Conservation (phyloP, 176 grass and related monocot species). For the Ampelocalamus luodianensis region DNA sequence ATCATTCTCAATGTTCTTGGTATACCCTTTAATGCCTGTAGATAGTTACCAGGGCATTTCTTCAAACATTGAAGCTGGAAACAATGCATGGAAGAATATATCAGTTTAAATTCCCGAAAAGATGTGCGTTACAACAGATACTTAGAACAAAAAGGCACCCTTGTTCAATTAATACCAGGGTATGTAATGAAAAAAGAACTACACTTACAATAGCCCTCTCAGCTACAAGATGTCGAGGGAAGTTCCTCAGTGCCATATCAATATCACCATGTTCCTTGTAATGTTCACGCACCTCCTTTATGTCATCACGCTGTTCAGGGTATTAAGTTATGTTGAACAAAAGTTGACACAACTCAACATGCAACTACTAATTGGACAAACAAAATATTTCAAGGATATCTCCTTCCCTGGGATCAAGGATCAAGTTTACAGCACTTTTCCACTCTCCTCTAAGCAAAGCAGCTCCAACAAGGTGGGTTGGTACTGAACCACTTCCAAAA, state of each 20-base stretch:
- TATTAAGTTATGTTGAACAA: conserved; percentile 70
- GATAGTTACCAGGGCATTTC: conserved; percentile 95
- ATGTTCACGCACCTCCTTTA: conserved; percentile 79
- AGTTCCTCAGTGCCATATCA: conserved; percentile 79
- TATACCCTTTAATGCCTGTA: conserved; percentile 93
- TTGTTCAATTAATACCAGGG: conserved; percentile 25
- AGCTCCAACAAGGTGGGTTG: conserved; percentile 89
- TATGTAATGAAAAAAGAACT: conserved; percentile 25
- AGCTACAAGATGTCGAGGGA: conserved; percentile 80
- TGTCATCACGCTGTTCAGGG: conserved; percentile 69
- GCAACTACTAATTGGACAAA: conserved; percentile 36
- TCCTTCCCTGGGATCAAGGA: conserved; percentile 99
- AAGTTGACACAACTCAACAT: conserved; percentile 43
- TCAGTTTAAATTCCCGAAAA: conserved; percentile 30
- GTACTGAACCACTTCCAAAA: conserved; percentile 97
- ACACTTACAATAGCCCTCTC: conserved; percentile 92
- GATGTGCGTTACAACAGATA: neutral
- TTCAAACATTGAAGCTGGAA: conserved; percentile 94
- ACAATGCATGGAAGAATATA: conserved; percentile 35
- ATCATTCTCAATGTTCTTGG: conserved; percentile 98
- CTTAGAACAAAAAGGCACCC: neutral
- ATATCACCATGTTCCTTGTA: conserved; percentile 88
- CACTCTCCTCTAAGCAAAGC: conserved; percentile 94
- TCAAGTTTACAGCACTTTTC: conserved; percentile 79
- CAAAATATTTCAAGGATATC: conserved; percentile 86